Evolutionary conservation across 2,329 filamentous ascomycete species (phyloP), one percentile per base, ranked within the genome.

Genomic region (Claviceps citrina): DNA sequence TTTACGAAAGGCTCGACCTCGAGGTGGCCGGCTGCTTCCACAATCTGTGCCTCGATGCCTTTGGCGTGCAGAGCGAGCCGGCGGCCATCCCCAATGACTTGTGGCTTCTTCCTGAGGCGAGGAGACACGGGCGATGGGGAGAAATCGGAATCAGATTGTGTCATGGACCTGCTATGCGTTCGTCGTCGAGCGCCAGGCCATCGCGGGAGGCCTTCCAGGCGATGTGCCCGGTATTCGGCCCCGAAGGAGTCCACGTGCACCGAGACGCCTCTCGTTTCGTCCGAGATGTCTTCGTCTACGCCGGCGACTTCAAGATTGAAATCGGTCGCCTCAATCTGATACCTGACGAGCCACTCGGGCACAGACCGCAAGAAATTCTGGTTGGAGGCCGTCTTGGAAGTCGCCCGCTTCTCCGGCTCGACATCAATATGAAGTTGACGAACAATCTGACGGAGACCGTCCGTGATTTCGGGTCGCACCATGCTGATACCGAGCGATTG

Each of bases 231-330:
- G 58, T 98, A 98, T 50, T 96, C 86, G 3, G 83, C 77, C 1
- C 80, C 84, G 75, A 87, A 91, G 0, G 79, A 83, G 48, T 94
- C 84, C 33, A 96, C 66, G 52, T 95, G 87, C 13, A 98, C 54
- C 0, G 84, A 85, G 31, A 93, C 70, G 15, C 91, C 91, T 18
- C 85, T 76, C 12, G 81, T 81, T 41, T 89, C 76, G 33, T 79
- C 73, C 0, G 87, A 93, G 26, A 96, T 84, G 16, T 79, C 76
- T 36, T 79, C 69, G 53, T 98, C 93, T 18, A 91, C 68, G 2
- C 91, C 91, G 15, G 91, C 91, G 39, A 96, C 73, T 56, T 98
- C 89, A 38, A 93, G 67, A 49, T 84, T 91, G 51, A 94, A 86
- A 46, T 94, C 85, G 4, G 82, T 82, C 1, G 84, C 86, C 54